Conservation (phyloP, 2,329 filamentous ascomycete genomes). For the Karstenula rhodostoma region DNA sequence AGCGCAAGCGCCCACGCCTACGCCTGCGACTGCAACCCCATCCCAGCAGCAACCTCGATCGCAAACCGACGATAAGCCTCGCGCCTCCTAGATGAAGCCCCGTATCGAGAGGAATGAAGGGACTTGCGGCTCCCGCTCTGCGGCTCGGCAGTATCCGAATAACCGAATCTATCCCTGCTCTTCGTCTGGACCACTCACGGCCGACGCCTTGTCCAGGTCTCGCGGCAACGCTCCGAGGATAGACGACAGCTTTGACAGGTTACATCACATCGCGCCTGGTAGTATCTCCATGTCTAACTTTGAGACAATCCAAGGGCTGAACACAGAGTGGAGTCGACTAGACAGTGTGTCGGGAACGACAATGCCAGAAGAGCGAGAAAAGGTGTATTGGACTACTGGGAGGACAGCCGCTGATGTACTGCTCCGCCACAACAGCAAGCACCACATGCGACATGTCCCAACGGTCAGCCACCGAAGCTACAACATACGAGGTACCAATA, state of each 20-base stretch:
- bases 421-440: constrained; percentile 12
- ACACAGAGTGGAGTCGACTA: constrained; percentile 14
- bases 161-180: constrained; percentile 29
- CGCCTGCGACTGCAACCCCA: constrained; percentile 37
- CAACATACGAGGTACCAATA: constrained; percentile 13
- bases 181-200: constrained; percentile 14
- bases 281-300: constrained; percentile 24
- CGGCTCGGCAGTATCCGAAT: constrained; percentile 41
- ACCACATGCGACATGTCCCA: constrained; percentile 4
- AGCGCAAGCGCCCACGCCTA: constrained; percentile 17
- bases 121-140: constrained; percentile 22
- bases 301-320: constrained; percentile 18
- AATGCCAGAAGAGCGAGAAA: constrained; percentile 10
- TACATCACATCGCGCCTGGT: constrained; percentile 31
- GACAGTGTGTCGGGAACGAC: constrained; percentile 1
- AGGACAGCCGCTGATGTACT: constrained; percentile 10
- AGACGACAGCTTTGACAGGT: constrained; percentile 35
- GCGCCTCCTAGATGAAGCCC: constrained; percentile 29
- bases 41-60: constrained; percentile 32
- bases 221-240: constrained; percentile 13
- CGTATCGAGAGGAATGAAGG: constrained; percentile 32
- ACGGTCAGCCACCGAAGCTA: constrained; percentile 2
- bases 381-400: constrained; percentile 4
- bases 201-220: constrained; percentile 19
- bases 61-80: constrained; percentile 34